Percentiles rank a stretch among this genome's conserved stretches.
These are phyloP conservation scores for Striga asiatica DNA, from an alignment of 257 asterid genomes.

Conservation along the genomic window DNA sequence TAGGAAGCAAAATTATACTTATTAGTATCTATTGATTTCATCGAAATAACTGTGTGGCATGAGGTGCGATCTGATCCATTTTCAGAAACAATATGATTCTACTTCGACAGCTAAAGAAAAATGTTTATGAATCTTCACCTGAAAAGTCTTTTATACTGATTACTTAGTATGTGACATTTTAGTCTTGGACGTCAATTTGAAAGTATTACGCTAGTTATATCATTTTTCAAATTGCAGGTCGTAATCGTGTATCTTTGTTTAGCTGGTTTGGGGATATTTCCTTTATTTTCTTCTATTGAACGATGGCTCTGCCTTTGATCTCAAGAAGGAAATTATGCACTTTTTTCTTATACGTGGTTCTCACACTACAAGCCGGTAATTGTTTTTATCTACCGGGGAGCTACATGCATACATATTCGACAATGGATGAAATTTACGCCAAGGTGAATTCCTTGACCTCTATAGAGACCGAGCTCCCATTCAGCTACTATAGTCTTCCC, in stretches of 20 bases:
- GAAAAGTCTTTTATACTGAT: constrained; percentile 5
- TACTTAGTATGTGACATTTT: background rate
- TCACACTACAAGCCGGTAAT: constrained; percentile 42
- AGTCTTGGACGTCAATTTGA: background rate
- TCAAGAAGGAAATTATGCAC: constrained; percentile 41
- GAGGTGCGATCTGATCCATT: too few species aligned
- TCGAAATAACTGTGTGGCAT: background rate
- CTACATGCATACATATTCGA: constrained; percentile 59
- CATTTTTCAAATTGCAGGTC: constrained; percentile 25
- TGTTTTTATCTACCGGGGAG: constrained; percentile 79
- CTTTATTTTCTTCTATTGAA: constrained; percentile 28
- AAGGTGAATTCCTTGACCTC: constrained; percentile 81
- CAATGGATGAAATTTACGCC: constrained; percentile 36
- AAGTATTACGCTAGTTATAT: constrained; percentile 5
- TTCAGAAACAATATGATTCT: too few species aligned
- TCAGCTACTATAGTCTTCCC: constrained; percentile 67
- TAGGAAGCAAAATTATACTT: background rate
- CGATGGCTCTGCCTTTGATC: constrained; percentile 51
- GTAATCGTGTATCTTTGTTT: constrained; percentile 13
- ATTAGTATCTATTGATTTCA: background rate
- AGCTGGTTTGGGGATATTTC: constrained; percentile 21
- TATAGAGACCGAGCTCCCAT: constrained; percentile 74
- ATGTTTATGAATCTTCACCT: background rate
- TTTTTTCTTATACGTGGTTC: constrained; percentile 32
- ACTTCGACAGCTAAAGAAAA: too few species aligned